These are phyloP conservation scores for Lentinula edodes DNA, from an alignment of 768 basidiomycete species.

Conservation along the genomic window DNA sequence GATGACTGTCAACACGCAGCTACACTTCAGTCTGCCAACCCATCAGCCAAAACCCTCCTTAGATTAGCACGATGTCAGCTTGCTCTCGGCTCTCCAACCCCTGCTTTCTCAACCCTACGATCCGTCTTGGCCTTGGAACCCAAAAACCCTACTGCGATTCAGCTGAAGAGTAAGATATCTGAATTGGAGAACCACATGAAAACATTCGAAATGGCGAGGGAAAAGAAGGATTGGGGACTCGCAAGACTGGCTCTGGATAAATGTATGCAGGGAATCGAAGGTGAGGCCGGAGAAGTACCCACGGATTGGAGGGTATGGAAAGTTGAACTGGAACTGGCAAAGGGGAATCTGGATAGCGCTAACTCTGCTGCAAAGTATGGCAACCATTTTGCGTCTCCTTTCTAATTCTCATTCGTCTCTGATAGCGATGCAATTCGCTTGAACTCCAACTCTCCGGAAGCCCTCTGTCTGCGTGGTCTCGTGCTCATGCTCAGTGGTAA, in stretches of 20 bases:
- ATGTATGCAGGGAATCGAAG: conserved; percentile 66
- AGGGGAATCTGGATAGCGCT: conserved; percentile 71
- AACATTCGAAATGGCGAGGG: conserved; percentile 53
- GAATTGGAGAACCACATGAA: conserved; percentile 61
- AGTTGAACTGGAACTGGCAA: conserved; percentile 71
- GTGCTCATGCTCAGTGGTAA: conserved; percentile 72
- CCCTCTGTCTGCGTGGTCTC: conserved; percentile 70
- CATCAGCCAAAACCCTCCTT: conserved; percentile 72
- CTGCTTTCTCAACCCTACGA: conserved; percentile 65
- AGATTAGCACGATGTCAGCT: conserved; percentile 83
- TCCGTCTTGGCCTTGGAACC: conserved; percentile 57
- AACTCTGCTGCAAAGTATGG: conserved; percentile 69
- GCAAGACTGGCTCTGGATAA: conserved; percentile 78
- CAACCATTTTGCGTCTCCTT: background rate
- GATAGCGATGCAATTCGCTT: conserved; percentile 69
- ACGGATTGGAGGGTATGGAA: conserved; percentile 78
- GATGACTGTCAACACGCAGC: conserved; percentile 76
- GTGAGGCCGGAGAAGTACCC: conserved; percentile 71
- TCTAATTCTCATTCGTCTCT: background rate
- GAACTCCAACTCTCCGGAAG: conserved; percentile 72
- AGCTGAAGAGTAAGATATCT: conserved; percentile 56
- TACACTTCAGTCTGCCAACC: conserved; percentile 52
- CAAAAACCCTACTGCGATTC: conserved; percentile 49
- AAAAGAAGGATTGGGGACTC: conserved; percentile 67
- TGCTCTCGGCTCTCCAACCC: conserved; percentile 64